Evolutionary conservation across 225 moss, liverwort and hornwort species (phyloP).

Genomic region (Polytrichum commune): DNA sequence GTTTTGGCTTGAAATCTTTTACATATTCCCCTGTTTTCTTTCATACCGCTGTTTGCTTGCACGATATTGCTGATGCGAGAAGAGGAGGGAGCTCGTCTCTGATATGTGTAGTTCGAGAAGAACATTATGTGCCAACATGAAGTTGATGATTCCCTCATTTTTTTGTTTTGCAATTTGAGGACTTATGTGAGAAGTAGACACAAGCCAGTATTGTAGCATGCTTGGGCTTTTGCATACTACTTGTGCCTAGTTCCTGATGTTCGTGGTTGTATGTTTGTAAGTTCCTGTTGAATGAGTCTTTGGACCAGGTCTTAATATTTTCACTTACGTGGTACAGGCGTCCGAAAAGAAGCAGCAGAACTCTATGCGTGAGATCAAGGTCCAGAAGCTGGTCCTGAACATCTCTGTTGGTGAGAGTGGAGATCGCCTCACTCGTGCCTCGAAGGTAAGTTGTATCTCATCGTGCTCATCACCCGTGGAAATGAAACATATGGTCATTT

Average conservation of each 20-base stretch:
- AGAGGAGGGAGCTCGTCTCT: slow-evolving; percentile 2
- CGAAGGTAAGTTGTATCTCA: slow-evolving; percentile 20
- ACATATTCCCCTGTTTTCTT: too few species aligned
- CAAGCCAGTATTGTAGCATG: not conserved
- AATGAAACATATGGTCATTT: not conserved
- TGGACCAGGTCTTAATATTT: not conserved
- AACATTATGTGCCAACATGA: not conserved
- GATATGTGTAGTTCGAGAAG: not conserved
- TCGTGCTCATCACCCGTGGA: not conserved
- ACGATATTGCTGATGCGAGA: too few species aligned
- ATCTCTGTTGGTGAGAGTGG: slow-evolving; percentile 57
- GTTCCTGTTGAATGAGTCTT: not conserved
- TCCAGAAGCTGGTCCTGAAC: slow-evolving; percentile 48
- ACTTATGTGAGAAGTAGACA: not conserved
- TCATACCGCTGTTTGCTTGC: too few species aligned
- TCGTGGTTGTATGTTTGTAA: not conserved
- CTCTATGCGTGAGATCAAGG: slow-evolving; percentile 41
- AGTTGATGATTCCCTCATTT: not conserved
- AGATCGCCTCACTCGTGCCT: slow-evolving; percentile 47
- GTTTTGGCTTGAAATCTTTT: not conserved
- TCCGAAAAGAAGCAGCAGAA: slow-evolving; percentile 58
- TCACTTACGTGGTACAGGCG: slow-evolving; percentile 18
- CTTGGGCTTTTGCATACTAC: not conserved
- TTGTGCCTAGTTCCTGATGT: not conserved
- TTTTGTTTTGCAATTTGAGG: not conserved